Conservation (phyloP, 495 filamentous ascomycete species). For the Xylaria telfairii region DNA sequence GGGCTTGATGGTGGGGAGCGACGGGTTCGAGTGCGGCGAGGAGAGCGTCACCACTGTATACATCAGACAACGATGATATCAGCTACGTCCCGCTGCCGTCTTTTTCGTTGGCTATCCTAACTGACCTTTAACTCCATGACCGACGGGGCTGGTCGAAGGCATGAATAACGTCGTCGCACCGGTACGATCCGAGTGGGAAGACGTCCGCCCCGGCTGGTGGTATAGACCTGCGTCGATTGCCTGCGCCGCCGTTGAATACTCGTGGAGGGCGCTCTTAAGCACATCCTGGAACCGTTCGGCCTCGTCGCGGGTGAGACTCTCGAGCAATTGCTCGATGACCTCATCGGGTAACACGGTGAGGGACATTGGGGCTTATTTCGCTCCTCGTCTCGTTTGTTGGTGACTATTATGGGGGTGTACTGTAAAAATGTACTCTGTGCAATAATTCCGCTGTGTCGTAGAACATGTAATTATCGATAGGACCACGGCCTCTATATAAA, state of each 20-base stretch:
- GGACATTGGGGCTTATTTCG: conserved; percentile 59
- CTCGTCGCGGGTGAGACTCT: conserved; percentile 72
- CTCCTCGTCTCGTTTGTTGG: conserved; percentile 2
- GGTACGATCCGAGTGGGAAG: conserved; percentile 66
- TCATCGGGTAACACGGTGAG: conserved; percentile 76
- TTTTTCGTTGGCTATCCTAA: neutral
- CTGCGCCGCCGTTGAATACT: conserved; percentile 76
- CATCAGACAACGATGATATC: neutral
- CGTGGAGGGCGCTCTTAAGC: conserved; percentile 78
- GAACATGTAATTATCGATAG: neutral
- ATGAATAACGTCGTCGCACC: conserved; percentile 89
- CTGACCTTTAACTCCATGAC: conserved; percentile 59
- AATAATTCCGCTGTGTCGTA: neutral
- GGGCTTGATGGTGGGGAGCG: conserved; percentile 62
- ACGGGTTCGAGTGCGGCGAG: conserved; percentile 30
- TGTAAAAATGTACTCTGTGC: neutral
- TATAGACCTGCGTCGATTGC: conserved; percentile 50
- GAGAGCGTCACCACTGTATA: conserved; percentile 47
- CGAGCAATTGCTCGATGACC: conserved; percentile 73
- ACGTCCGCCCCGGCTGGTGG: conserved; percentile 79
- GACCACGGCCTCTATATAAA: neutral
- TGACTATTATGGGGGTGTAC: neutral
- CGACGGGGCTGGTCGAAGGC: conserved; percentile 68
- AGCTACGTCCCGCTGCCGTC: neutral
- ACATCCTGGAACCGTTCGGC: conserved; percentile 66